Evolutionary conservation across 768 basidiomycete species (phyloP).

Genomic region (Podaxis sp.): DNA sequence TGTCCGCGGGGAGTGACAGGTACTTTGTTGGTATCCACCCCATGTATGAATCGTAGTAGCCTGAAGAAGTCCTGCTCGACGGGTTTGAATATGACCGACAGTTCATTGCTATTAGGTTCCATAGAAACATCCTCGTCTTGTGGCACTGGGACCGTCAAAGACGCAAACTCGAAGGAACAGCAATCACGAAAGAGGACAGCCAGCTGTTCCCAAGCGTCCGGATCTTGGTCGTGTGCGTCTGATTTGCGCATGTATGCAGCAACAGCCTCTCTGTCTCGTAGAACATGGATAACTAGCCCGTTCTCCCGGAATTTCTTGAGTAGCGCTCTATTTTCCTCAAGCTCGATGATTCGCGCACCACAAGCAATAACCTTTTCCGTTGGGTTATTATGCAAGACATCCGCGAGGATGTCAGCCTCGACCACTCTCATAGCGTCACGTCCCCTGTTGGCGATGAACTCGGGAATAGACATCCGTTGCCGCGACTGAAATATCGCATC

Average conservation of each 20-base stretch:
- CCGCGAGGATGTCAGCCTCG: slow-evolving; percentile 58
- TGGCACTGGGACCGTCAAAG: slow-evolving; percentile 39
- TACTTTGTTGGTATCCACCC: slow-evolving; percentile 50
- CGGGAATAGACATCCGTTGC: slow-evolving; percentile 43
- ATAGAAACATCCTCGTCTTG: slow-evolving; percentile 16
- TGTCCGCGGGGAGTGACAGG: slow-evolving; percentile 31
- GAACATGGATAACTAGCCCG: slow-evolving; percentile 70
- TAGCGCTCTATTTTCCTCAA: slow-evolving; percentile 55
- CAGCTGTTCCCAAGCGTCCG: slow-evolving; percentile 62
- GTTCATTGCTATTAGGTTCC: slow-evolving; percentile 20
- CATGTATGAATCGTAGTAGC: slow-evolving; percentile 72
- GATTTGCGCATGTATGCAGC: slow-evolving; percentile 55
- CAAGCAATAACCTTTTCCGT: slow-evolving; percentile 64
- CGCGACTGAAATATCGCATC: slow-evolving; percentile 57
- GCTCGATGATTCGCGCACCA: slow-evolving; percentile 78
- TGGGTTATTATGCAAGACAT: slow-evolving; percentile 50
- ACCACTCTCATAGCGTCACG: slow-evolving; percentile 72
- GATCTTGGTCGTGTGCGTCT: slow-evolving; percentile 63
- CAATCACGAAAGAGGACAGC: slow-evolving; percentile 65
- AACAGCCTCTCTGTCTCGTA: slow-evolving; percentile 67
- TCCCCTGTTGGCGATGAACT: slow-evolving; percentile 59
- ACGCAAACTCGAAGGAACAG: slow-evolving; percentile 66
- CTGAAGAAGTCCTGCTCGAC: slow-evolving; percentile 53
- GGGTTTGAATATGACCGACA: slow-evolving; percentile 24
- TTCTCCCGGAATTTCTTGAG: slow-evolving; percentile 48